phyloP scores from a whole-genome alignment of 768 basidiomycete species.

The Mycena rosella region DNA sequence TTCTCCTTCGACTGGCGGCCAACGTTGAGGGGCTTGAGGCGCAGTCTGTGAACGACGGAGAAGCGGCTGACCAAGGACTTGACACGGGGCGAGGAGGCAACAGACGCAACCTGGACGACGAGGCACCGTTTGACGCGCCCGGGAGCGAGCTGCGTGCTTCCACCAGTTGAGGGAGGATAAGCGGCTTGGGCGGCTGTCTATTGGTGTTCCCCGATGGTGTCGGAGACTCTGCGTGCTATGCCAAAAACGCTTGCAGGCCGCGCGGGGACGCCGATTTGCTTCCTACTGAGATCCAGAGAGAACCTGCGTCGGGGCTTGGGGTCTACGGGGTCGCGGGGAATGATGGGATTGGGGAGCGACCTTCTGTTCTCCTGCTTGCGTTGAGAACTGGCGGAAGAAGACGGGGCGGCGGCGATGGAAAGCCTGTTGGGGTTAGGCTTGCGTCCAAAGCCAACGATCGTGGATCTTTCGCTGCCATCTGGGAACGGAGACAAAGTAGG shows the following conservation, averaged over 20 bases:
- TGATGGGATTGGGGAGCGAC: constrained; percentile 22
- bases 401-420: constrained; percentile 12
- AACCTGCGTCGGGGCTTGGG: background rate
- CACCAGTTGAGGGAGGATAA: constrained; percentile 28
- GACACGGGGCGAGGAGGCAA: constrained; percentile 9
- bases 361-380: constrained; percentile 25
- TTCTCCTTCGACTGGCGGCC: background rate
- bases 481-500: constrained; percentile 5
- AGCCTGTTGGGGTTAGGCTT: constrained; percentile 21
- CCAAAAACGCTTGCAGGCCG: background rate
- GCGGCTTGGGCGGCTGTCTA: constrained; percentile 22
- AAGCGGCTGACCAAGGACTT: background rate
- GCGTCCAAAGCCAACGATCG: constrained; percentile 33
- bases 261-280: background rate
- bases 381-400: background rate
- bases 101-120: background rate
- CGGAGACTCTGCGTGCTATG: constrained; percentile 8
- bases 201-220: background rate
- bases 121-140: constrained; percentile 4
- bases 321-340: background rate
- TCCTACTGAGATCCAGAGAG: background rate
- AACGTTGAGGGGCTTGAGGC: constrained; percentile 18
- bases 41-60: background rate
- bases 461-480: constrained; percentile 1
- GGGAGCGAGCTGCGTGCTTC: constrained; percentile 12